phyloP scores from a whole-genome alignment of 1,284 basidiomycete species.

The Pseudozyma sp. region DNA sequence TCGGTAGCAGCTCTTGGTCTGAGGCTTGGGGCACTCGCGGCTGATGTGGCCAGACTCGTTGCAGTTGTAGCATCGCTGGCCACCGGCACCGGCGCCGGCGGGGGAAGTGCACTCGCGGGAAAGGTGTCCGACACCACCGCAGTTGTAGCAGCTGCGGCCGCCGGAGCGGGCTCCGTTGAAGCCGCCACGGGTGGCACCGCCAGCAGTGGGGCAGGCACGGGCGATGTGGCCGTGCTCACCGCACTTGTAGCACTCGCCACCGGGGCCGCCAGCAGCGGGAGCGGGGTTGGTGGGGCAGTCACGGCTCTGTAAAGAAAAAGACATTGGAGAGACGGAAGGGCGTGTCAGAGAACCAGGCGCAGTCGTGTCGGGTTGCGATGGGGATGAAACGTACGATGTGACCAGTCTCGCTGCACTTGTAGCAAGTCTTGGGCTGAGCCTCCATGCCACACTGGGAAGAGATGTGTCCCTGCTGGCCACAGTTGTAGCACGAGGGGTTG shows the following conservation, averaged over 20 bases:
- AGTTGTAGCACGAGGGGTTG: slow-evolving; percentile 64
- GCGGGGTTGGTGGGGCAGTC: slow-evolving; percentile 59
- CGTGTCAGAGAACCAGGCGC: too few species aligned
- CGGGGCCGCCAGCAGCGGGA: slow-evolving; percentile 38
- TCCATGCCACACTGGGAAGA: slow-evolving; percentile 62
- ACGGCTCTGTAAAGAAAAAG: slow-evolving; percentile 42
- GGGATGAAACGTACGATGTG: slow-evolving; percentile 49
- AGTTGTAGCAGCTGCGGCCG: slow-evolving; percentile 64
- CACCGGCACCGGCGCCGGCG: slow-evolving; percentile 38
- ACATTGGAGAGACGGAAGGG: too few species aligned
- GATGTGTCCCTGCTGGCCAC: slow-evolving; percentile 64
- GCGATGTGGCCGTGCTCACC: slow-evolving; percentile 63
- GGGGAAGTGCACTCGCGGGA: slow-evolving; percentile 64
- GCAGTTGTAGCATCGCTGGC: slow-evolving; percentile 67
- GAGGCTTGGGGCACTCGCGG: slow-evolving; percentile 62
- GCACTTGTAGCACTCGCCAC: slow-evolving; percentile 65
- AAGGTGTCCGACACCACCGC: slow-evolving; percentile 64
- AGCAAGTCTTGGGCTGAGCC: slow-evolving; percentile 66
- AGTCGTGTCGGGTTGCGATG: background rate
- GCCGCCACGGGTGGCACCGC: slow-evolving; percentile 27
- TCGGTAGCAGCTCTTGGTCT: slow-evolving; percentile 63
- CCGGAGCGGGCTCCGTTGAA: slow-evolving; percentile 43
- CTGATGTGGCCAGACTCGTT: slow-evolving; percentile 62
- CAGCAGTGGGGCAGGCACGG: slow-evolving; percentile 59
- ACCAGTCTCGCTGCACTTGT: slow-evolving; percentile 63